Evolutionary conservation across 2,329 filamentous ascomycete genomes (phyloP), one percentile per base, ranked within the genome.

Genomic region (Cytospora schulzeri): DNA sequence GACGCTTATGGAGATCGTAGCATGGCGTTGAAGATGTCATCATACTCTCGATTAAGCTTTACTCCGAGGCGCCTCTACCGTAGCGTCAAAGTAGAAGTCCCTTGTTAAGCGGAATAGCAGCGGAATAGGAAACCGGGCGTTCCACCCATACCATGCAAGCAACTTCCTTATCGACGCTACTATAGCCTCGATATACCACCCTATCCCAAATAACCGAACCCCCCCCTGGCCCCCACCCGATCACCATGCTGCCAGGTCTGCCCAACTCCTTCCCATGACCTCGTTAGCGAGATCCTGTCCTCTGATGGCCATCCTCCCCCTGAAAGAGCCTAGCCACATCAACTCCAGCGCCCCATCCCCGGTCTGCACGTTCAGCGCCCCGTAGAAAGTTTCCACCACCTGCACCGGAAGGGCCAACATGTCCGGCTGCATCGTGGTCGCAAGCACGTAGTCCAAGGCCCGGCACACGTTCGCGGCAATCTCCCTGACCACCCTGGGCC

Each of bases 381-480:
- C 73, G 67, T 79, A 84, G 41, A 80, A 77, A n/a, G 76, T 71
- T 66, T 78, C 71, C 0, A 77, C 80, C 17, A 80, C 75, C 9
- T 71, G 74, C 71, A 84, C 74, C 4, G 81, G 80, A 14, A 75
- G 76, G 11, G 76, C 70, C 19, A 84, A 68, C 68, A 82, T 67
- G 66, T 83, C 81, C 1, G 81, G 81, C 72, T 83, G 81, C 17
- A 75, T 74, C 1, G 77, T 81, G 3, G 72, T 73, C 8, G 70
- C 72, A 6, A 85, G 73, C 0, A 78, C 78, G 53, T 77, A 81
- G 65, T 85, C 83, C 5, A 86, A 72, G 3, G 79, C 78, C 50
- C 82, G 78, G 68, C 84, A 85, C 19, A 85, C 79, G 61, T 80
- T 78, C 11, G 76, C 77, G 0, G 83, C 83, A 14, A 88, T 73